A percentile compares a stretch with the other conserved stretches of the same genome.
These are phyloP conservation scores for Geotrichum restrictum DNA, from an alignment of 1,139 yeast species.

Conservation along the genomic window DNA sequence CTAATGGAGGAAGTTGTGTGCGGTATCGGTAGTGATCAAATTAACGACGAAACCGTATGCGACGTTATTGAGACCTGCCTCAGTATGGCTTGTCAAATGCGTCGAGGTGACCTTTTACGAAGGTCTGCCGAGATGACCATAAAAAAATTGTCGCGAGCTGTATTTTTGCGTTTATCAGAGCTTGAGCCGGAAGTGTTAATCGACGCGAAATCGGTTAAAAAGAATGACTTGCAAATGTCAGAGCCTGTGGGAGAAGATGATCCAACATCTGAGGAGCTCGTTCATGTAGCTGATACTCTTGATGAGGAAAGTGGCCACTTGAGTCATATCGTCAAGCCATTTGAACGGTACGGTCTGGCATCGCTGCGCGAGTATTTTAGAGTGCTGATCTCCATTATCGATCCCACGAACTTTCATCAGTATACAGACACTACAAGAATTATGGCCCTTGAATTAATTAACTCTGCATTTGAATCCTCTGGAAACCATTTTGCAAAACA, in stretches of 20 bases:
- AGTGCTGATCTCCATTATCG: constrained; percentile 74
- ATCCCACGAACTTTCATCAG: constrained; percentile 77
- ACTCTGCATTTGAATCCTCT: constrained; percentile 76
- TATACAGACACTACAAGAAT: constrained; percentile 85
- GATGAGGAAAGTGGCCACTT: neutral
- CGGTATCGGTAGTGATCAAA: constrained; percentile 57
- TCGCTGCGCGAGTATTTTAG: constrained; percentile 67
- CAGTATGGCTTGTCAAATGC: constrained; percentile 87
- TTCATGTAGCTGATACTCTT: constrained; percentile 4
- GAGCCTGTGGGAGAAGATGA: constrained; percentile 11
- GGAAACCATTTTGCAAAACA: constrained; percentile 66
- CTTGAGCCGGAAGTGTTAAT: constrained; percentile 49
- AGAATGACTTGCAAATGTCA: constrained; percentile 19
- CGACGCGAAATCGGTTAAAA: constrained; percentile 22
- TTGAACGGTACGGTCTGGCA: constrained; percentile 58
- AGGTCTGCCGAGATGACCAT: constrained; percentile 87
- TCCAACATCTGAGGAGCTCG: neutral
- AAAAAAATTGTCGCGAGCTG: constrained; percentile 54
- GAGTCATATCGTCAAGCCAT: constrained; percentile 12
- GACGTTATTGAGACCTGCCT: constrained; percentile 90
- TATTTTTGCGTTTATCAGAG: constrained; percentile 58
- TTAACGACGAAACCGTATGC: constrained; percentile 78
- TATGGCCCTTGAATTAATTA: constrained; percentile 72
- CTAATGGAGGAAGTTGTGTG: constrained; percentile 64
- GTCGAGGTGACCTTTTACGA: constrained; percentile 84